Conservation (phyloP, 2,329 filamentous ascomycete species). For the Pestalotiopsis sp. region DNA sequence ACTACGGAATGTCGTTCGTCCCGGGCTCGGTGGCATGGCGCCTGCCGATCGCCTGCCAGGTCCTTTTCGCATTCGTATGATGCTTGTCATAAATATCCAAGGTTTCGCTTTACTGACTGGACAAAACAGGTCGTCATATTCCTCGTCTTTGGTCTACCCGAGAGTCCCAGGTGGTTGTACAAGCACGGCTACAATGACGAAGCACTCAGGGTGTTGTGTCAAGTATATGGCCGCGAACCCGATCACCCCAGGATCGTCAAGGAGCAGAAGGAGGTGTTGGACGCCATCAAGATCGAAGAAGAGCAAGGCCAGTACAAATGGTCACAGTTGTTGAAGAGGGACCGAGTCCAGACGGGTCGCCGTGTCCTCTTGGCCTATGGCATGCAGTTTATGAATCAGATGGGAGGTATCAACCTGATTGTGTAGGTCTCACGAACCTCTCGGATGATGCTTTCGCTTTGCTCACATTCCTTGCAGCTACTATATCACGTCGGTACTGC, state of each 20-base stretch:
- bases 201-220: conserved; percentile 30
- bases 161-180: conserved; percentile 30
- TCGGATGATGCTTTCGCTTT: neutral
- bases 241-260: conserved; percentile 32
- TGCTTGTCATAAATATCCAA: neutral
- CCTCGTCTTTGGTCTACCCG: conserved; percentile 29
- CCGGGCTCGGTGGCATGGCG: conserved; percentile 29
- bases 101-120: neutral
- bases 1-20: conserved; percentile 32
- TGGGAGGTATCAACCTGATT: conserved; percentile 47
- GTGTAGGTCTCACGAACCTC: conserved; percentile 27
- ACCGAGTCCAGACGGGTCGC: conserved; percentile 41
- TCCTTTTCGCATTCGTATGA: conserved; percentile 29
- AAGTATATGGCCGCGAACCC: conserved; percentile 40
- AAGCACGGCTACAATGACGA: conserved; percentile 28
- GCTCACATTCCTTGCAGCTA: neutral
- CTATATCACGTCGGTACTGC: conserved; percentile 14
- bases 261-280: conserved; percentile 40
- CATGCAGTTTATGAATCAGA: conserved; percentile 53
- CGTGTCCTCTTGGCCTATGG: conserved; percentile 48
- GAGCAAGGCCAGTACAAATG: conserved; percentile 36
- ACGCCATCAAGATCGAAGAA: conserved; percentile 40
- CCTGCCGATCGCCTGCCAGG: conserved; percentile 32
- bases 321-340: conserved; percentile 43
- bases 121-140: conserved; percentile 18